Conservation (phyloP, 73 alveolate genomes). For the Tetrahymena thermophila region DNA sequence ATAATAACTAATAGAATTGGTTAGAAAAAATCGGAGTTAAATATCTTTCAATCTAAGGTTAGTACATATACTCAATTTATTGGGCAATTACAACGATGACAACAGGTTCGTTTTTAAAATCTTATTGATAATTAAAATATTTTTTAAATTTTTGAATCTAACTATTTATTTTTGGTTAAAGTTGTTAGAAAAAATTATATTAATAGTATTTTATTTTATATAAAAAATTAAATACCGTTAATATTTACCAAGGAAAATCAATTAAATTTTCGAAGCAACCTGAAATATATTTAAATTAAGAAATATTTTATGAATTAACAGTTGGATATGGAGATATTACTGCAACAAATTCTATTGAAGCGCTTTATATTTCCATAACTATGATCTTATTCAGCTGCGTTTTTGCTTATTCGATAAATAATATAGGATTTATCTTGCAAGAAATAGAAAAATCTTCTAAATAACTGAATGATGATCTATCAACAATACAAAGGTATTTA, state of each 20-base stretch:
- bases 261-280: too few relatives aligned
- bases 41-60: not conserved
- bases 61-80: not conserved
- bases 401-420: too few relatives aligned
- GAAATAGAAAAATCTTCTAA: not conserved
- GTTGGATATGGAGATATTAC: slow-evolving; percentile 89
- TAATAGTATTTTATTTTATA: too few relatives aligned
- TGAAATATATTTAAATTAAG: not conserved
- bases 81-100: not conserved
- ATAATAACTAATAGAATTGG: not conserved
- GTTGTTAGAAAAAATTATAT: too few relatives aligned
- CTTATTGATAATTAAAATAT: not conserved
- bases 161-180: too few relatives aligned
- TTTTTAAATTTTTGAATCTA: too few relatives aligned
- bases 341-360: slow-evolving; percentile 53
- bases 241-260: too few relatives aligned
- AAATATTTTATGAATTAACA: not conserved
- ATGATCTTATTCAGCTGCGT: slow-evolving; percentile 50
- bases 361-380: slow-evolving; percentile 52
- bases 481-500: not conserved
- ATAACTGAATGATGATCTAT: not conserved
- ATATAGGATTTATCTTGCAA: too few relatives aligned
- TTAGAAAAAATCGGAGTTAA: not conserved
- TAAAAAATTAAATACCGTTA: too few relatives aligned
- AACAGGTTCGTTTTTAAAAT: not conserved